Evolutionary conservation across 495 filamentous ascomycete species (phyloP).

Genomic region (Daldinia loculata): DNA sequence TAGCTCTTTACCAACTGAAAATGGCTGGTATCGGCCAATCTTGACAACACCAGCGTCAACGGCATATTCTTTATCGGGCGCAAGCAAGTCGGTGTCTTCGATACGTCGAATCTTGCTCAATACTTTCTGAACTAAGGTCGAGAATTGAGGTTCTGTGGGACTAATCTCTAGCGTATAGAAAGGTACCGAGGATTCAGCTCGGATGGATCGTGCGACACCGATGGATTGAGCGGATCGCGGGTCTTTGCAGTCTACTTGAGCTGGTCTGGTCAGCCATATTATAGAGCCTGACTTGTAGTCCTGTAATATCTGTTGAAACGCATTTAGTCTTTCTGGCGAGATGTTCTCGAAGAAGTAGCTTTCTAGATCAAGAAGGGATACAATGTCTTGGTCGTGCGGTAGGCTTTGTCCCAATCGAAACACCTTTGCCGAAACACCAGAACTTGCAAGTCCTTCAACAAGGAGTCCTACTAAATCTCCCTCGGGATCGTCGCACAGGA

Average conservation of each 20-base stretch:
- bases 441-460: neutral
- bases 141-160: neutral
- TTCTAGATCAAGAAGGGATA: neutral
- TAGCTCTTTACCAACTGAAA: neutral
- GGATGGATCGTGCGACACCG: neutral
- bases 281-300: neutral
- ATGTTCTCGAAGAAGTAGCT: neutral
- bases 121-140: neutral
- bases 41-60: neutral
- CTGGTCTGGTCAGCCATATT: neutral
- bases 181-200: neutral
- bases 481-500: neutral
- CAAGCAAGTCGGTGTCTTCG: neutral
- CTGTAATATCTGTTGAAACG: neutral
- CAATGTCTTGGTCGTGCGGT: neutral
- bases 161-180: neutral
- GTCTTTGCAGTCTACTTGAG: neutral
- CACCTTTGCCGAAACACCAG: neutral
- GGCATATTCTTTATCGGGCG: neutral
- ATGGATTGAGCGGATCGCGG: neutral
- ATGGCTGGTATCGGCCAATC: neutral
- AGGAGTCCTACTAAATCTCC: neutral
- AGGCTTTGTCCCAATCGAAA: neutral
- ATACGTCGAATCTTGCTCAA: neutral
- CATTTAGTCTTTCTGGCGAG: neutral